Conservation (phyloP, 2,329 filamentous ascomycete genomes). For the Talaromyces sp. region DNA sequence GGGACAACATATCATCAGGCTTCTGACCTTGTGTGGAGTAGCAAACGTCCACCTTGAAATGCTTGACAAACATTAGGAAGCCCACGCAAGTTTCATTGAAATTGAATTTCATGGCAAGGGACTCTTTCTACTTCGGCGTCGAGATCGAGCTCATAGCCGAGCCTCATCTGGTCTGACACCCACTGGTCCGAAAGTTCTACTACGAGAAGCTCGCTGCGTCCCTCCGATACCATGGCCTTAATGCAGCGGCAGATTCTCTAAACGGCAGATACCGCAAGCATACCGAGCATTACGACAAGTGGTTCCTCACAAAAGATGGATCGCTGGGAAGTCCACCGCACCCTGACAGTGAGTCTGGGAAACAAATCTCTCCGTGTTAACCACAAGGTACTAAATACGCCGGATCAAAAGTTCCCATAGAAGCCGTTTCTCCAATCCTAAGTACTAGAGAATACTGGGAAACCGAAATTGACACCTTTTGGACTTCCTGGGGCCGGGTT, state of each 20-base stretch:
- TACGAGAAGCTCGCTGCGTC: neutral
- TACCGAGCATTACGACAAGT: neutral
- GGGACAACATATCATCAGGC: neutral
- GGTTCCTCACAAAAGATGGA: neutral
- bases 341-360: neutral
- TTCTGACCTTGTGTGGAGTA: neutral
- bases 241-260: neutral
- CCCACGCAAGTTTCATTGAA: neutral
- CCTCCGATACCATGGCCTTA: neutral
- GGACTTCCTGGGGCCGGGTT: neutral
- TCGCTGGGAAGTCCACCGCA: neutral
- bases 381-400: neutral
- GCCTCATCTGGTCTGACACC: neutral
- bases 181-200: neutral
- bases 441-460: neutral
- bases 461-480: neutral
- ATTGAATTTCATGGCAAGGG: neutral
- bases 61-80: neutral
- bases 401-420: neutral
- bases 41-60: neutral
- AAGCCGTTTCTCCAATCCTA: neutral
- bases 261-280: neutral
- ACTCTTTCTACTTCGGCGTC: neutral
- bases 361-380: neutral
- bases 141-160: neutral